phyloP scores from a whole-genome alignment of 148 eudicot genomes.

The Salicornia ramosissima region DNA sequence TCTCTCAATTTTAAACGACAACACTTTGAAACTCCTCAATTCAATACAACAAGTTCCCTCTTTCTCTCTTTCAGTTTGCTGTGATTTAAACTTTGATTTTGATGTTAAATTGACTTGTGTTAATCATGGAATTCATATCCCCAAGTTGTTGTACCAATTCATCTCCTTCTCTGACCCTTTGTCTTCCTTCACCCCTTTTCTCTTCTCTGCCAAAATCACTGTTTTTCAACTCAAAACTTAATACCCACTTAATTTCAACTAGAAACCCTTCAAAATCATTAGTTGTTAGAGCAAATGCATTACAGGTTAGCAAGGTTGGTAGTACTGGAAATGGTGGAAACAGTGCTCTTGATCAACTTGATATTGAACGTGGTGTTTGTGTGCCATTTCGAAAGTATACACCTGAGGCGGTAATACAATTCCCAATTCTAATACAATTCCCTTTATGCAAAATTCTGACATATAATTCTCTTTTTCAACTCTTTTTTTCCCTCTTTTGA shows the following conservation, averaged over 20 bases:
- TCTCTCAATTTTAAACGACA: background rate
- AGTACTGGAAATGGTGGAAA: slow-evolving; percentile 17
- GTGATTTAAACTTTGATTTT: slow-evolving; percentile 5
- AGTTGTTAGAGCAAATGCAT: slow-evolving; percentile 25
- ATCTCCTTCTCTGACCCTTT: slow-evolving; percentile 6
- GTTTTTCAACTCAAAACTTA: slow-evolving; percentile 4
- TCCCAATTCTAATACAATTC: background rate
- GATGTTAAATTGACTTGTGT: background rate
- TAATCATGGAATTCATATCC: slow-evolving; percentile 27
- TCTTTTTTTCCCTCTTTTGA: no score
- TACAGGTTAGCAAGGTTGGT: slow-evolving; percentile 29
- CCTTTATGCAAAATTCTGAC: no score
- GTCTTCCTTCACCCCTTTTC: slow-evolving; percentile 6
- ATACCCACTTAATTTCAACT: slow-evolving; percentile 12
- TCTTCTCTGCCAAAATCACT: slow-evolving; percentile 2
- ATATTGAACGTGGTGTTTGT: slow-evolving; percentile 94
- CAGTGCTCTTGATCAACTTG: slow-evolving; percentile 83
- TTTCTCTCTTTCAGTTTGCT: background rate
- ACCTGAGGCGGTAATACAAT: slow-evolving; percentile 50
- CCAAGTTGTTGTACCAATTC: slow-evolving; percentile 16
- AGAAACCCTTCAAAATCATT: slow-evolving; percentile 14
- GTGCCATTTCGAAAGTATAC: slow-evolving; percentile 91
- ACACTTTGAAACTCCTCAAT: no score
- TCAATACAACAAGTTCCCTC: no score
- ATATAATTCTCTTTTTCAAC: no score